Evolutionary conservation across 345 rosid genomes (phyloP).

Genomic region (Melaleuca quinquenervia): DNA sequence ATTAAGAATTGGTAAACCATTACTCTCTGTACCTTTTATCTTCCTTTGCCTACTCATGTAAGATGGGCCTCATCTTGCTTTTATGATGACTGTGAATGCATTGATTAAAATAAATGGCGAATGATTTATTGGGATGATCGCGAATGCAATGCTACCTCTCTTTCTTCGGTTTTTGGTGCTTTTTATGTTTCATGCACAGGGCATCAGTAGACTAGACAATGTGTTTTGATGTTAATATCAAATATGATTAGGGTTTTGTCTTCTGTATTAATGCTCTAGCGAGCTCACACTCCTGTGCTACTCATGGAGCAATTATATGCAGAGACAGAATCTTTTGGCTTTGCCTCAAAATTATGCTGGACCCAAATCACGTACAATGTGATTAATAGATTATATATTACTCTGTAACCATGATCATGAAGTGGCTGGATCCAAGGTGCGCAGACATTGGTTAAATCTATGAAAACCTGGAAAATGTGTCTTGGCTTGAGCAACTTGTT

Average conservation of each 20-base stretch:
- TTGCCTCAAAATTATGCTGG: background rate
- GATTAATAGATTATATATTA: background rate
- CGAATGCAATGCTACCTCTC: background rate
- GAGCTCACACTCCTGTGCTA: background rate
- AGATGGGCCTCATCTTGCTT: background rate
- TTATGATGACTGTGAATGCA: background rate
- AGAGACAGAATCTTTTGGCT: background rate
- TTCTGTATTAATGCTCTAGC: background rate
- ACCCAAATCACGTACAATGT: background rate
- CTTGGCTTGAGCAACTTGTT: background rate
- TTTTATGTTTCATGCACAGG: background rate
- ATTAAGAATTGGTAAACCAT: conserved; percentile 14
- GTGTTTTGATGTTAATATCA: background rate
- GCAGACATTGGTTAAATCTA: background rate
- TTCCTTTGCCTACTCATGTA: background rate
- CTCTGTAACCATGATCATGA: background rate
- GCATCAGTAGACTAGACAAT: background rate
- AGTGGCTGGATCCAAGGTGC: background rate
- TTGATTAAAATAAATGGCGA: background rate
- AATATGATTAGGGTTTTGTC: background rate
- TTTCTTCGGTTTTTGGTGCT: background rate
- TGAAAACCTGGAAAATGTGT: background rate
- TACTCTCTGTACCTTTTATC: background rate
- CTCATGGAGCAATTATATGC: background rate
- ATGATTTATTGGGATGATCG: background rate